Conservation (phyloP, 495 filamentous ascomycete species). For the Arthonia radiata region DNA sequence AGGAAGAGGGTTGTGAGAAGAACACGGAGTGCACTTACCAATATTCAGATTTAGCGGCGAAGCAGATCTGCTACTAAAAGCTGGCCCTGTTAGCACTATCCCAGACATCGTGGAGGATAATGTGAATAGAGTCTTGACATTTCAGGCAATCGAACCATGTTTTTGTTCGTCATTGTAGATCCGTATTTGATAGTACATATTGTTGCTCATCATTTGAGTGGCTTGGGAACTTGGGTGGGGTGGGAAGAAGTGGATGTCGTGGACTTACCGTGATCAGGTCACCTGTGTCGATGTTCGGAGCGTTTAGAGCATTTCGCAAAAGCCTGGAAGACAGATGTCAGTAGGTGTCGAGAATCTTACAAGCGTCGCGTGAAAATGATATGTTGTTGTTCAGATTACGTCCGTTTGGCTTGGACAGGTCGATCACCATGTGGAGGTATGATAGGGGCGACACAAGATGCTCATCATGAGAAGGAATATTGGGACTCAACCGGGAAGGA, state of each 20-base stretch:
- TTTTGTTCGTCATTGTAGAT: slow-evolving; percentile 22
- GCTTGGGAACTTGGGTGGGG: background rate
- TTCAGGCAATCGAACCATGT: slow-evolving; percentile 30
- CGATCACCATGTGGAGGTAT: slow-evolving; percentile 63
- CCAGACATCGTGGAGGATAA: too few species aligned
- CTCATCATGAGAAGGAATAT: slow-evolving; percentile 42
- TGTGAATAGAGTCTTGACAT: too few species aligned
- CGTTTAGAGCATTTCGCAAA: too few species aligned
- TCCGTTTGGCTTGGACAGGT: slow-evolving; percentile 82
- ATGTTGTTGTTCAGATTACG: slow-evolving; percentile 44
- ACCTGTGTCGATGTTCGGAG: too few species aligned
- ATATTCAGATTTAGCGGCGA: slow-evolving; percentile 5
- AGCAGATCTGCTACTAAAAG: too few species aligned
- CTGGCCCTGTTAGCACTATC: too few species aligned
- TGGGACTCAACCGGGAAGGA: too few species aligned
- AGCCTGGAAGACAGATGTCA: too few species aligned
- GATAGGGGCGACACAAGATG: slow-evolving; percentile 84
- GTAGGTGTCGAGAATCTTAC: too few species aligned
- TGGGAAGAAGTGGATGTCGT: too few species aligned
- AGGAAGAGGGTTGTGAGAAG: slow-evolving; percentile 4
- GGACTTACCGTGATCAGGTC: too few species aligned
- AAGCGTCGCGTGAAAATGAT: too few species aligned
- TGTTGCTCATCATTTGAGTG: slow-evolving; percentile 28
- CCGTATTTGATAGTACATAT: slow-evolving; percentile 44
- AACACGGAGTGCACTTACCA: slow-evolving; percentile 5